A percentile compares a stretch with the other conserved stretches of the same genome.
Evolutionary conservation across 2,329 filamentous ascomycete species (phyloP).

Genomic region (Colletotrichum tabaci): DNA sequence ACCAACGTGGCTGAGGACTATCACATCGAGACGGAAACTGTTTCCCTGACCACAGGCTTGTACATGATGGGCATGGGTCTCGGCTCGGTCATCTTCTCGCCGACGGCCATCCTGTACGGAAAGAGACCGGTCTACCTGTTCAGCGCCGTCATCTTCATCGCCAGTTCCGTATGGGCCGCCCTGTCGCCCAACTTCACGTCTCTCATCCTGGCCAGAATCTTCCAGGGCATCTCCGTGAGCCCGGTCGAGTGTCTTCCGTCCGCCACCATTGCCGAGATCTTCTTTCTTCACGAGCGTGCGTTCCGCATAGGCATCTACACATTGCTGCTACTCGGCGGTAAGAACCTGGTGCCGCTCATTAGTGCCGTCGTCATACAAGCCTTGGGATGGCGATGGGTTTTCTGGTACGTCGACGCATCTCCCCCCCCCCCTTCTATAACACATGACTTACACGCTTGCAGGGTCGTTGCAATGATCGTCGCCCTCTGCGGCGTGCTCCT

Average conservation of each 20-base stretch:
- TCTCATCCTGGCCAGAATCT: conserved; percentile 84
- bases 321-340: conserved; percentile 87
- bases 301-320: conserved; percentile 96
- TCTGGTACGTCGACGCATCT: conserved; percentile 71
- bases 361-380: conserved; percentile 87
- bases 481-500: conserved; percentile 79
- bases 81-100: conserved; percentile 87
- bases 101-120: conserved; percentile 91
- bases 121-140: conserved; percentile 92
- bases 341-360: conserved; percentile 90
- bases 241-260: conserved; percentile 94
- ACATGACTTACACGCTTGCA: conserved; percentile 52
- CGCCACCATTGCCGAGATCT: conserved; percentile 95
- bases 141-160: conserved; percentile 82
- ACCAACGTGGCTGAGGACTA: conserved; percentile 80
- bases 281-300: conserved; percentile 93
- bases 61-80: conserved; percentile 96
- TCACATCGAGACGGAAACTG: conserved; percentile 76
- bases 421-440: too few species aligned
- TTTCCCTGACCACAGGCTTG: conserved; percentile 89
- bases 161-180: conserved; percentile 87
- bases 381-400: conserved; percentile 90
- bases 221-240: conserved; percentile 90
- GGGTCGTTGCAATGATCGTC: conserved; percentile 87
- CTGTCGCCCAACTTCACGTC: conserved; percentile 85